Percentiles rank a stretch among this genome's conserved stretches.
These are phyloP conservation scores for Rubus idaeus DNA, from an alignment of 306 rosid genomes.

Conservation along the genomic window DNA sequence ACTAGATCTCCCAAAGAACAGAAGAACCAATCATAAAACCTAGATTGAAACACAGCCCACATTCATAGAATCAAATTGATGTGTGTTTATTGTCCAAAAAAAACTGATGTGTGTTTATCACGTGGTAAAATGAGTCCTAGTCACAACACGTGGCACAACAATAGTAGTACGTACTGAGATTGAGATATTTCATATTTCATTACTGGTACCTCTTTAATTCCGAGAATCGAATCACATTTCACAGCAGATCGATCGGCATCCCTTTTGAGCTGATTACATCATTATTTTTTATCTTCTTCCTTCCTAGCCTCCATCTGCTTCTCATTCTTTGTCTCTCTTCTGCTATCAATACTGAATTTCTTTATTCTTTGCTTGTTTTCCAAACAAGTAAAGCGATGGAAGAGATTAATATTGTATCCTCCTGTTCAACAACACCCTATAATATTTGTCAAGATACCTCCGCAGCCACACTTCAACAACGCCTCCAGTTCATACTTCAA, in stretches of 20 bases:
- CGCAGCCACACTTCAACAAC: slow-evolving; percentile 29
- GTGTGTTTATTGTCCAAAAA: not conserved
- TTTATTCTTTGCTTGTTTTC: not conserved
- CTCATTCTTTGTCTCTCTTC: not conserved
- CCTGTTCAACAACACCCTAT: slow-evolving; percentile 20
- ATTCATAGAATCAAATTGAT: not conserved
- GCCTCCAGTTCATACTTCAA: slow-evolving; percentile 33
- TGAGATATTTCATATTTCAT: not conserved
- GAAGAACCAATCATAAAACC: not conserved
- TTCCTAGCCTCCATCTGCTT: not conserved
- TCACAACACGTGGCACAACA: not conserved
- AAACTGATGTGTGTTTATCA: not conserved
- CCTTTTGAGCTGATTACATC: no score
- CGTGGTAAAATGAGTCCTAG: not conserved
- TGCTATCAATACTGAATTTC: not conserved
- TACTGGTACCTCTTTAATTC: not conserved
- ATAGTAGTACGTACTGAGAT: not conserved
- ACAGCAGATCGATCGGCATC: not conserved
- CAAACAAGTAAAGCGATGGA: not conserved
- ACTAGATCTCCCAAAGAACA: not conserved
- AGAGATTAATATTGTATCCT: not conserved
- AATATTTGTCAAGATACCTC: slow-evolving; percentile 16
- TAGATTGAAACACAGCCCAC: not conserved
- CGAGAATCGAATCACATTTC: not conserved
- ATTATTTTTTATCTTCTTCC: not conserved